A percentile compares a stretch with the other conserved stretches of the same genome.
Conservation (phyloP, 352 stramenopile genomes). For the Pythium biforme region DNA sequence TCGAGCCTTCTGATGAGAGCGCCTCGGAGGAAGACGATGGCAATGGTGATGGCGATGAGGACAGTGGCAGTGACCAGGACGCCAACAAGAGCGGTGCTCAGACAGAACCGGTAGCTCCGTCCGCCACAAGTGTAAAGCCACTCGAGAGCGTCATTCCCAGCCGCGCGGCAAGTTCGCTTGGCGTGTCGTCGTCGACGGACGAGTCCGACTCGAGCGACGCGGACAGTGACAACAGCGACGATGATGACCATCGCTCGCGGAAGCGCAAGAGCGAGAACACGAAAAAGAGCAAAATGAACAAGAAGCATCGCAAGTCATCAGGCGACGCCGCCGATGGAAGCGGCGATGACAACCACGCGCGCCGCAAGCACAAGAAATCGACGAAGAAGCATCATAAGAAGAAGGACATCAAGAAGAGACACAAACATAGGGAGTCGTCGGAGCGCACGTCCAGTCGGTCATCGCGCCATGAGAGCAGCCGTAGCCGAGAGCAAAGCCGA, state of each 20-base stretch:
- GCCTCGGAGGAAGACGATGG: constrained; percentile 33
- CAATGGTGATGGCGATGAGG: constrained; percentile 21
- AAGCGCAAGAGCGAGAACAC: constrained; percentile 4
- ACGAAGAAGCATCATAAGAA: constrained; percentile 21
- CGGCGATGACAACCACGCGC: constrained; percentile 9
- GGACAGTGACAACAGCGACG: constrained; percentile 5
- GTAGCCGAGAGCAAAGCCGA: constrained; percentile 13
- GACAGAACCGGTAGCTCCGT: background rate
- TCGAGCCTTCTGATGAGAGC: constrained; percentile 73
- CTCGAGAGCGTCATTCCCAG: too few species aligned
- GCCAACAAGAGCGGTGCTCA: background rate
- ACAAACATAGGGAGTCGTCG: constrained; percentile 8
- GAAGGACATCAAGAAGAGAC: constrained; percentile 10
- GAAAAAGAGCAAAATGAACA: background rate
- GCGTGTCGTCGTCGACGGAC: background rate
- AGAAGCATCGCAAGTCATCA: constrained; percentile 1
- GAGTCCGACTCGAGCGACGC: background rate
- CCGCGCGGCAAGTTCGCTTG: too few species aligned
- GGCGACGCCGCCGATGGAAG: background rate
- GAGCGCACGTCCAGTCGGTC: background rate
- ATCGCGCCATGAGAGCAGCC: background rate
- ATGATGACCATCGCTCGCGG: background rate
- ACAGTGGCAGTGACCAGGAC: background rate
- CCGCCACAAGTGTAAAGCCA: background rate
- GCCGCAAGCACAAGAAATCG: constrained; percentile 16